Base-by-base conservation (phyloP, 768 basidiomycete genomes). In the Lyophyllum semitale region DNA sequence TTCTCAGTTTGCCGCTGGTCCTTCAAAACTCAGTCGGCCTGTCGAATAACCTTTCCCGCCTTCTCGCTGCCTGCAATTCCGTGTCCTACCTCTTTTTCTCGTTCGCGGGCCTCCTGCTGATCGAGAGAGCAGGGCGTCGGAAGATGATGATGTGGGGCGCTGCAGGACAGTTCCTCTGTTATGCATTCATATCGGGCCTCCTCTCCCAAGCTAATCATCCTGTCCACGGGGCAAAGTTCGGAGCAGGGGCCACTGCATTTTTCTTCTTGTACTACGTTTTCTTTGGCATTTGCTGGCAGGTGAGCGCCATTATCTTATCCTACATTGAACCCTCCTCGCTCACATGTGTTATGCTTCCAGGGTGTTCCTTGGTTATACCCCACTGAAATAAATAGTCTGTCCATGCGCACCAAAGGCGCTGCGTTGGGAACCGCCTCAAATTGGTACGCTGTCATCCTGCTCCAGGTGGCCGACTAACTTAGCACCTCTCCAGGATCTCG, bases 61-160 rank as follows among this genome's bases (percentile, higher is more conserved):
- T 82, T 3, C 73, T 82, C 25, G 78, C 79, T 1, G 79, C 76
- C 9, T 80, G 79, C 67, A 82, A 82, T 60, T 80, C 79, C 22
- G 71, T 80, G 29, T 78, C 77, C 1, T 82, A 81, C 61, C 73
- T 82, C 26, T 15, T 75, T 15, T 80, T 81, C 59, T 76, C 79
- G 2, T 80, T 81, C 61, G 62, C 67, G 2, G 79, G 79, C 2
- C 64, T 81, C 27, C 55, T 74, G 18, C 69, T 81, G 29, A 80
- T 81, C 54, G 80, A 82, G 54, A 76, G 68, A 40, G 77, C 75
- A 0, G 80, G 80, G 4, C 69, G 80, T 30, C 71, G 79, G 26
- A 79, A 77, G 57, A 63, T 82, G 25, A 78, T 82, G 78, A 80
- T 82, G 72, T 81, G 75, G 73, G 80, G 79, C 33, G 80, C 80